Base-by-base conservation (phyloP, 495 filamentous ascomycete species). In the Aspergillus sparsus region DNA sequence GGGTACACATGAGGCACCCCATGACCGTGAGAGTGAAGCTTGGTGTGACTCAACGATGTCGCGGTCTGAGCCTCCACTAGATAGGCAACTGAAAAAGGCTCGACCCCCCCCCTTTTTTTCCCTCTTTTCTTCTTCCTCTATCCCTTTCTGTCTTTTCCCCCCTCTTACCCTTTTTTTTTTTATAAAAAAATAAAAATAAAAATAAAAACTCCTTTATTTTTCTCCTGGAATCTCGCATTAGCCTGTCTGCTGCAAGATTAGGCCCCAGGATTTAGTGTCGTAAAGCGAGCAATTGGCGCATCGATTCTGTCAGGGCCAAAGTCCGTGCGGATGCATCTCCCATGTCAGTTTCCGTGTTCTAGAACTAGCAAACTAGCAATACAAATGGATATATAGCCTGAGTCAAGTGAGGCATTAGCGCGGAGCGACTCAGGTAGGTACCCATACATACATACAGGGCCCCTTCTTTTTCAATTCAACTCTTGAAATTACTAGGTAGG, bases 281-380 rank as follows among this genome's bases (percentile, higher is more conserved):
- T 34, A 27, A 27, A 16, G 39, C 13, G 7, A n/a, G 49, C 39
- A 50, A 49, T 11, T 36, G 50, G 39, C 39, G 39, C 15, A 51
- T 16, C 6, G 32, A 51, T 13, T 31, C 53, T 62, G 60, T 33
- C 60, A 57, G 60, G 60, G 60, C 59, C 37, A 21, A 27, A 36
- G 59, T 61, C 53, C 42, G 59, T 61, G 59, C 60, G 34, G 47
- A 37, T 52, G 39, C 49, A 36, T 15, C 49, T 33, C 21, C 49
- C 32, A 51, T 51, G 49, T 31, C 21, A 31, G 49, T 34, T 33
- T 16, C 49, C 49, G 49, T 51, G n/a, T 16, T 47, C 44, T 47
- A 47, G n/a, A 47, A 18, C 15, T 16, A 16, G 44, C 15, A 21
- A 18, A 47, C 27, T 41, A 3, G 37, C 37, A 41, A 41, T 3